Evolutionary conservation across 129 eudicot species (phyloP).

Genomic region (Lactuca saligna): DNA sequence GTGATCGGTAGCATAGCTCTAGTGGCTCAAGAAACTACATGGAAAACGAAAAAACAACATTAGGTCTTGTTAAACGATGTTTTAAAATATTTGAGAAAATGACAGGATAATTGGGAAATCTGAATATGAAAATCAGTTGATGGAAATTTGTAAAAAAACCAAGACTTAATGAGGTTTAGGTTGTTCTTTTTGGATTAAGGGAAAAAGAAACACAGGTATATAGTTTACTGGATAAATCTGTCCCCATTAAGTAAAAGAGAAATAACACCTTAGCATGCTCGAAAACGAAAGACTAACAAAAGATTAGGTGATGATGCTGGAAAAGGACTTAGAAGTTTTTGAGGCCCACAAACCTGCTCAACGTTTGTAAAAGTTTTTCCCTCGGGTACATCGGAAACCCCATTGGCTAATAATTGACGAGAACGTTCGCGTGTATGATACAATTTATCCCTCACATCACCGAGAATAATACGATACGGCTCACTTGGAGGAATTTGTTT

Average conservation of each 20-base stretch:
- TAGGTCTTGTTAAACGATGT: no score
- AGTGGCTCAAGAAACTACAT: conserved; percentile 77
- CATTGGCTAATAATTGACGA: conserved; percentile 60
- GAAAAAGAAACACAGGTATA: no score
- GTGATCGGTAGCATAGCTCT: conserved; percentile 77
- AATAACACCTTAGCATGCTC: background rate
- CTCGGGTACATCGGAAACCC: conserved; percentile 54
- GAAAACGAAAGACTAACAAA: background rate
- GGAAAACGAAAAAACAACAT: background rate
- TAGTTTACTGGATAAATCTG: no score
- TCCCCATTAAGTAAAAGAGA: background rate
- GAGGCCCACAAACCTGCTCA: conserved; percentile 47
- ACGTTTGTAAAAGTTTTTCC: conserved; percentile 54
- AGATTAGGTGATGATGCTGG: background rate
- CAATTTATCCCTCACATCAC: conserved; percentile 80
- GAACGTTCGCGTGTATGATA: conserved; percentile 76
- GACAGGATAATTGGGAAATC: no score
- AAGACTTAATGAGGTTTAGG: no score
- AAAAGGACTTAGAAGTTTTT: background rate
- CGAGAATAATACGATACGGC: conserved; percentile 82
- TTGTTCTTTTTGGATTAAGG: no score
- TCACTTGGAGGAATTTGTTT: conserved; percentile 70
- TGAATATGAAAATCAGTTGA: no score
- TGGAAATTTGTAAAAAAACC: no score
- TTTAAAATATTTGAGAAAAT: no score